Evolutionary conservation across 2,329 filamentous ascomycete genomes (phyloP).

Genomic region (Rhinocladiella similis): DNA sequence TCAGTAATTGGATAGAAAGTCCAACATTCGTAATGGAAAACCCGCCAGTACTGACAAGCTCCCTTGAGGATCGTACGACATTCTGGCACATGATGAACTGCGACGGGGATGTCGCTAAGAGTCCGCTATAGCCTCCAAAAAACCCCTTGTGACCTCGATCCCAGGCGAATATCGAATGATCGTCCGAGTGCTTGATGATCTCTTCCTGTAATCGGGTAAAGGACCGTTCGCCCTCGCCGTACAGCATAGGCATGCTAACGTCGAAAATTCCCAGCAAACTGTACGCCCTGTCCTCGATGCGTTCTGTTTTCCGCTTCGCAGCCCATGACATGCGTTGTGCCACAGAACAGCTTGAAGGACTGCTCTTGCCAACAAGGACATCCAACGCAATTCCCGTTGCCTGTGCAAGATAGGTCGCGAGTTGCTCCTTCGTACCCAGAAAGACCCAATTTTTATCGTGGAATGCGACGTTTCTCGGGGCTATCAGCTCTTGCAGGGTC

Average conservation of each 20-base stretch:
- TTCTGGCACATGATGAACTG: constrained; percentile 19
- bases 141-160: constrained; percentile 7
- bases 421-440: constrained; percentile 21
- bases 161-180: constrained; percentile 30
- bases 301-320: constrained; percentile 23
- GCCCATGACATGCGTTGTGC: constrained; percentile 32
- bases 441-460: constrained; percentile 19
- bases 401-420: constrained; percentile 23
- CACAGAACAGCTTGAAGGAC: constrained; percentile 12
- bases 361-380: constrained; percentile 22
- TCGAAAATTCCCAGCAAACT: constrained; percentile 30
- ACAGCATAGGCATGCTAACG: constrained; percentile 31
- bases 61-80: constrained; percentile 8
- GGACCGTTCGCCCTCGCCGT: constrained; percentile 30
- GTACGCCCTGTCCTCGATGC: constrained; percentile 30
- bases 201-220: constrained; percentile 30
- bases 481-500: constrained; percentile 34
- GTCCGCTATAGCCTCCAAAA: constrained; percentile 8
- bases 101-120: constrained; percentile 16
- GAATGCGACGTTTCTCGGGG: constrained; percentile 29
- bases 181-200: constrained; percentile 25
- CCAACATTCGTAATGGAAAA: constrained; percentile 23
- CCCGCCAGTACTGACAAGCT: constrained; percentile 9
- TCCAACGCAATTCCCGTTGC: constrained; percentile 34
- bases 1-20: constrained; percentile 18